Conservation (phyloP, 148 eudicot genomes). For the Diospyros kaki region DNA sequence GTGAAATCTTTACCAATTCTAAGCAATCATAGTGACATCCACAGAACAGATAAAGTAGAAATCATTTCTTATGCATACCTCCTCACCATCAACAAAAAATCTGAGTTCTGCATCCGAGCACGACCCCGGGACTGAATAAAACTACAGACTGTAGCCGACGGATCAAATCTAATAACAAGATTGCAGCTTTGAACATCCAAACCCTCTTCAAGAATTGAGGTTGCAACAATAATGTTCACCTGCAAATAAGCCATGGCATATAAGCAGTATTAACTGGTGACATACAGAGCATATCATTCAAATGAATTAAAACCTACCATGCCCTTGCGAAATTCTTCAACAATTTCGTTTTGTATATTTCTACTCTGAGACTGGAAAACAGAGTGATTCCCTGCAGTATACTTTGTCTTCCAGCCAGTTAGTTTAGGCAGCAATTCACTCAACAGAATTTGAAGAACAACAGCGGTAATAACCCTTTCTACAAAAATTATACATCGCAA, state of each 20-base stretch:
- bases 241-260: slow-evolving; percentile 20
- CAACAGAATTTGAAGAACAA: slow-evolving; percentile 52
- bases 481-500: slow-evolving; percentile 87
- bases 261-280: not conserved
- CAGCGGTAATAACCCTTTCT: slow-evolving; percentile 70
- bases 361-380: slow-evolving; percentile 58
- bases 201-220: slow-evolving; percentile 83
- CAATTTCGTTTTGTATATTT: slow-evolving; percentile 40
- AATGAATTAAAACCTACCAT: not conserved
- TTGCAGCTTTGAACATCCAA: slow-evolving; percentile 66
- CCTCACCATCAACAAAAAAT: slow-evolving; percentile 39
- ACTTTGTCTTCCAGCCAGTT: slow-evolving; percentile 61
- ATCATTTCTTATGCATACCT: slow-evolving; percentile 32
- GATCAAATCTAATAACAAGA: slow-evolving; percentile 61
- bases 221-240: slow-evolving; percentile 84
- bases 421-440: slow-evolving; percentile 42
- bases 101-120: slow-evolving; percentile 13
- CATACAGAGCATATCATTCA: not conserved
- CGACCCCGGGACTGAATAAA: slow-evolving; percentile 18
- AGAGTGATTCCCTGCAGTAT: slow-evolving; percentile 63
- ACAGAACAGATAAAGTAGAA: not conserved
- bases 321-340: slow-evolving; percentile 11
- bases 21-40: not conserved
- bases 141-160: slow-evolving; percentile 66
- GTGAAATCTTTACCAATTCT: not conserved